phyloP scores from a whole-genome alignment of 306 rosid genomes.

The Begonia loranthoides region DNA sequence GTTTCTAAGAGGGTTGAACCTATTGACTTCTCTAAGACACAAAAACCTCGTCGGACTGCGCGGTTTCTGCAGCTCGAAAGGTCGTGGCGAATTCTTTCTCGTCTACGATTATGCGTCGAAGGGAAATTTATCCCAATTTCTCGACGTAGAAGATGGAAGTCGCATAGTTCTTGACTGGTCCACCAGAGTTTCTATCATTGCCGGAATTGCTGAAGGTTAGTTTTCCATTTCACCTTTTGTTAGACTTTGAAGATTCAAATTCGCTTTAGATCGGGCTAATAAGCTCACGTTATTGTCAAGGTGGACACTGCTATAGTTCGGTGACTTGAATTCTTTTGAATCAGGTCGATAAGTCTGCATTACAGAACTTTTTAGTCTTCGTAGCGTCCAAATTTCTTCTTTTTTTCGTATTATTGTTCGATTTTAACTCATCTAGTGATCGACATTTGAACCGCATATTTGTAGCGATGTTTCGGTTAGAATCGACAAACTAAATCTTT shows the following conservation, averaged over 20 bases:
- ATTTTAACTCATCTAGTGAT: background rate
- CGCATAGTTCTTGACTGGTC: slow-evolving; percentile 52
- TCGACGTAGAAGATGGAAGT: slow-evolving; percentile 24
- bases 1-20: slow-evolving; percentile 51
- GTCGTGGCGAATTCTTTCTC: slow-evolving; percentile 88
- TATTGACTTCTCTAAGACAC: slow-evolving; percentile 57
- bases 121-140: slow-evolving; percentile 47
- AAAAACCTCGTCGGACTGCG: slow-evolving; percentile 61
- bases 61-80: slow-evolving; percentile 88
- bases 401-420: no score
- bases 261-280: no score
- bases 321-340: no score
- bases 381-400: no score
- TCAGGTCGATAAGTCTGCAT: no score
- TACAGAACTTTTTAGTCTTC: no score
- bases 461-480: background rate
- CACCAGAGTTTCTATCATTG: slow-evolving; percentile 54
- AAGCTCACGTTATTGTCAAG: no score
- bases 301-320: no score
- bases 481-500: no score
- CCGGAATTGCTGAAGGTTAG: slow-evolving; percentile 67
- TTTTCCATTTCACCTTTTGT: slow-evolving; percentile 1
- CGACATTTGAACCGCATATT: background rate
- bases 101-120: slow-evolving; percentile 62
- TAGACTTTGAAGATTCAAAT: no score